Base-by-base conservation (phyloP, 768 basidiomycete genomes). In the Suillus weaverae region DNA sequence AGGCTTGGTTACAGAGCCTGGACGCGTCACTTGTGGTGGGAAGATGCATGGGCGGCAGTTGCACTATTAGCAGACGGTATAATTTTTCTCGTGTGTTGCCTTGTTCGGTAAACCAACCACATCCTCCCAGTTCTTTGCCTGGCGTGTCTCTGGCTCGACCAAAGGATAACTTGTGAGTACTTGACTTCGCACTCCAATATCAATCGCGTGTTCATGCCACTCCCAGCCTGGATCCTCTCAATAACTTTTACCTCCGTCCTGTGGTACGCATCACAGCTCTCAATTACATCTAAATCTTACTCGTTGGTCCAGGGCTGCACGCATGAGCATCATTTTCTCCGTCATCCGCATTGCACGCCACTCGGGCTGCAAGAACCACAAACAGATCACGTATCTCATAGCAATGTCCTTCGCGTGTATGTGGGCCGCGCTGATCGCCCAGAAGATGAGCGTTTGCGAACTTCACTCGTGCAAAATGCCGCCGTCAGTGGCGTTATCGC, bases 271-370 rank as follows among this genome's bases (percentile, higher is more conserved):
- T 53, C 30, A 18, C 30, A 20, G 30, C 30, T 10, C 16, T 32
- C 8, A 32, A 4, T 53, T 4, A 30, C 8, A 18, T 32, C 1
- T 5, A 32, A 18, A 18, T 53, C 18, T 53, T 4, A 32, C 30
- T 20, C 30, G 18, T 18, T 53, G 16, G 30, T 18, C 30, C 9
- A 53, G 51, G 51, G 51, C 51, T 53, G 51, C 51, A 9, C 51
- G 61, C 39, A 62, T 62, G 61, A 62, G 53, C 38, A 33, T 62
- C 32, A 54, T 62, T 48, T 62, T 62, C 38, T 46, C 61, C 11
- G 30, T 62, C 13, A 54, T 62, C 32, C 61, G 61, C 20, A 22
- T 53, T 30, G 30, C 51, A 16, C 32, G 32, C 16, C 16, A 10
- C 18, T 53, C 51, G 18, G 51, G 51, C 3, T 32, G 9, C 30